These are phyloP conservation scores for Quercus robur DNA, from an alignment of 306 rosid genomes.

Conservation along the genomic window DNA sequence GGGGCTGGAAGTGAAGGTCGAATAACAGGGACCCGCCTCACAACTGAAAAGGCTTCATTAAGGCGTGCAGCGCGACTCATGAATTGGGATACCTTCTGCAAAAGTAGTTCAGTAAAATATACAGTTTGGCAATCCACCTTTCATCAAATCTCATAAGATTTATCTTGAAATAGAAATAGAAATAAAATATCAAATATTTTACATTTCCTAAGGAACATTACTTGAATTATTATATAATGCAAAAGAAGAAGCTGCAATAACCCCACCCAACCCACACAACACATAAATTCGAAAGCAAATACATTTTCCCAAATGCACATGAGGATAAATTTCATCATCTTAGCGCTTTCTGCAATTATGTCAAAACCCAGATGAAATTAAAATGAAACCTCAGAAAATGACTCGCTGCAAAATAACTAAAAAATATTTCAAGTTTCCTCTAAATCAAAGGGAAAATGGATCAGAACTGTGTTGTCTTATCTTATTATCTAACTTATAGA, in stretches of 20 bases:
- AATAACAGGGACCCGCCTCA: slow-evolving; percentile 77
- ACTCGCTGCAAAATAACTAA: too few relatives aligned
- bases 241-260: not conserved
- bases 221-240: not conserved
- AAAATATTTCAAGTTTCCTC: too few relatives aligned
- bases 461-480: not conserved
- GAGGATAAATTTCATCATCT: not conserved
- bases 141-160: not conserved
- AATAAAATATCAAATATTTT: too few relatives aligned
- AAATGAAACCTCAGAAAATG: too few relatives aligned
- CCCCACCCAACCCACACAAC: not conserved
- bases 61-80: slow-evolving; percentile 82
- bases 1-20: slow-evolving; percentile 86
- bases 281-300: not conserved
- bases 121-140: not conserved
- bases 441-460: not conserved
- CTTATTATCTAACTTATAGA: not conserved
- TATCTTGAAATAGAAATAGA: not conserved
- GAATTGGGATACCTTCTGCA: slow-evolving; percentile 88
- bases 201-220: not conserved
- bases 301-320: not conserved
- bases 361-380: not conserved
- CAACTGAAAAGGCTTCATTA: slow-evolving; percentile 94
- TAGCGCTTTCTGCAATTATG: not conserved
- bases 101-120: slow-evolving; percentile 10